Evolutionary conservation across 345 rosid genomes (phyloP), one percentile per base, ranked within the genome.

Genomic region (Bruguiera sexangula): DNA sequence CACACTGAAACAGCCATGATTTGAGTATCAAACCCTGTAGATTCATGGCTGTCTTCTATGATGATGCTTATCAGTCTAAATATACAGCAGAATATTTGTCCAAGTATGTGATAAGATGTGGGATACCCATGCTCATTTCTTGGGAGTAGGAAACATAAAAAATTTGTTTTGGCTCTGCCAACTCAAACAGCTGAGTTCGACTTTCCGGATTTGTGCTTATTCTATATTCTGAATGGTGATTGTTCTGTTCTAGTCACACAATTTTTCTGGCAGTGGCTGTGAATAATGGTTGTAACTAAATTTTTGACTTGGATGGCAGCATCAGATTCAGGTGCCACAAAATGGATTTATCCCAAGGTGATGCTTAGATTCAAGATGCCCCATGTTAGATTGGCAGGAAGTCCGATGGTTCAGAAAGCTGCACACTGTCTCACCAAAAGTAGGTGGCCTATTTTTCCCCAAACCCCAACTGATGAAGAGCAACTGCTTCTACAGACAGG

Each of bases 281-380:
- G 22, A n/a, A 18, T 46, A 31, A n/a, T 58, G 1, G 9, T 54
- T 55, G 15, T 10, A 39, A 39, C 62, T n/a, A 13, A 46, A 26
- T 18, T 4, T 11, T 30, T 7, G 30, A n/a, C 22, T 4, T 46
- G n/a, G 31, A 21, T 69, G 24, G 67, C 66, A 52, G 32, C 67
- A 61, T 34, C 73, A 62, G 73, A 62, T 62, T 48, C 67, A 62
- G 52, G 24, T 63, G 24, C 29, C 60, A 8, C 60, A 55, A 55
- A 55, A 15, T 55, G 60, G 67, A 61, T 36, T 56, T 3, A 46
- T 32, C 24, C 37, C 60, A 62, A 70, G 62, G 60, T 69, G 54
- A 20, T 31, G n/a, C 36, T 19, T 6, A 27, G 26, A 6, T 27
- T 22, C 29, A n/a, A 46, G 36, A 67, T 43, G 19, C 50, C 19